Conservation (phyloP, 768 basidiomycete genomes). For the Tricholoma terreum region DNA sequence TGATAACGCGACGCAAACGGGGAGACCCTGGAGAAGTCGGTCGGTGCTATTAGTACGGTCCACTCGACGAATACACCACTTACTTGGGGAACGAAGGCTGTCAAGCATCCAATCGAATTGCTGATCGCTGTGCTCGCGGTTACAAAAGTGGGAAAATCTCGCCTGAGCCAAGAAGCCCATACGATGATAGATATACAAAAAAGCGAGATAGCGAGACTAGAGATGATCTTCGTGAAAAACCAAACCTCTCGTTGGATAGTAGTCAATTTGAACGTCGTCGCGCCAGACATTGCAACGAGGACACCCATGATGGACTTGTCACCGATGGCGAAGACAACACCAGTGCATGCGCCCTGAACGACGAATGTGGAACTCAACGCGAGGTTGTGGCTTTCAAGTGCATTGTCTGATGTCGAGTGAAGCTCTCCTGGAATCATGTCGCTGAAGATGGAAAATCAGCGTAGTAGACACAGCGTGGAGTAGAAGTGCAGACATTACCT, state of each 20-base stretch:
- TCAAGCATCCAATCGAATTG: background rate
- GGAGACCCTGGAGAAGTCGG: constrained; percentile 28
- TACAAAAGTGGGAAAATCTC: background rate
- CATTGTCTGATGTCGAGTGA: constrained; percentile 32
- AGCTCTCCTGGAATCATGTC: constrained; percentile 17
- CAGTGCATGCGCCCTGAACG: background rate
- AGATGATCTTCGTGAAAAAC: constrained; percentile 42
- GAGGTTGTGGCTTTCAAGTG: constrained; percentile 24
- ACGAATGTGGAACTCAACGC: background rate
- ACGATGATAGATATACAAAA: no score
- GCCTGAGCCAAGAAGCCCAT: background rate
- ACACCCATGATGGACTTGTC: no score
- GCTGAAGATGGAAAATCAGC: background rate
- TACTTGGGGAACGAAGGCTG: background rate
- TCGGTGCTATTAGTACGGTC: background rate
- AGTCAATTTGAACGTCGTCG: background rate
- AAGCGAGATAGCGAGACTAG: constrained; percentile 32
- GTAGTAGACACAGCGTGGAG: background rate
- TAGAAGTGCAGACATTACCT: constrained; percentile 24
- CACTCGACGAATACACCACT: background rate
- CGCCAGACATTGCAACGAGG: background rate
- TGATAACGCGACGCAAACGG: constrained; percentile 46
- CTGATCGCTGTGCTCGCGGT: background rate
- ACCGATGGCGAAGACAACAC: no score
- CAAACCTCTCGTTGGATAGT: constrained; percentile 32